phyloP scores from a whole-genome alignment of 192 early-diverging fungal species.

The Spizellomyces punctatus region DNA sequence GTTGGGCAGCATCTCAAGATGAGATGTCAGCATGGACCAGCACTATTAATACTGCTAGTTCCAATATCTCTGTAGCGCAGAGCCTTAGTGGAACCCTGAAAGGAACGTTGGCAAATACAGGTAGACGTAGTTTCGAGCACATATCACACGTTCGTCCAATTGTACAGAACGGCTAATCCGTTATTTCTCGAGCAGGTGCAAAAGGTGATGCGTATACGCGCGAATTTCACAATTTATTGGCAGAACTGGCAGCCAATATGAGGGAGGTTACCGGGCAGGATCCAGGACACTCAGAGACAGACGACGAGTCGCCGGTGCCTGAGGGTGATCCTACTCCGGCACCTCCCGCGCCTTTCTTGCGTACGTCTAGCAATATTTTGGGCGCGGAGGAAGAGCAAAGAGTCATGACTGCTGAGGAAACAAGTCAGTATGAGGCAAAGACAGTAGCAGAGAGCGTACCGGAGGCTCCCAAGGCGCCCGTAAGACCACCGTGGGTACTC shows the following conservation, averaged over 20 bases:
- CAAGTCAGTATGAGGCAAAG: background rate
- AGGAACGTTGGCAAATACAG: background rate
- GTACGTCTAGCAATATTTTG: background rate
- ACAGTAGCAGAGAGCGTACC: no score
- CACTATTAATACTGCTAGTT: conserved; percentile 24
- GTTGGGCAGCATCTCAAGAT: background rate
- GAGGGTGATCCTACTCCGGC: background rate
- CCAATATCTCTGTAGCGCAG: conserved; percentile 17
- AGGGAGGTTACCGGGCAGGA: background rate
- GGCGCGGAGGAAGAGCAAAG: background rate
- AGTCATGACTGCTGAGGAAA: background rate
- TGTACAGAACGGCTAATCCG: background rate
- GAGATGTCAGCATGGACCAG: conserved; percentile 2
- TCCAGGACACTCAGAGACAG: background rate
- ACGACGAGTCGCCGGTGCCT: background rate
- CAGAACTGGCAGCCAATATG: background rate
- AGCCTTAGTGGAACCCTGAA: background rate
- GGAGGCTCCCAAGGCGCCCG: no score
- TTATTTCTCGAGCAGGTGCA: background rate
- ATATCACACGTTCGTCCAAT: background rate
- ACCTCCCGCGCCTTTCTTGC: background rate
- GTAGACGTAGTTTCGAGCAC: background rate
- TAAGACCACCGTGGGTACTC: background rate
- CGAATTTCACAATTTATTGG: background rate
- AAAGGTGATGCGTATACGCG: background rate